Evolutionary conservation across 2,329 filamentous ascomycete species (phyloP).

Genomic region (Emericellopsis cladophorae): DNA sequence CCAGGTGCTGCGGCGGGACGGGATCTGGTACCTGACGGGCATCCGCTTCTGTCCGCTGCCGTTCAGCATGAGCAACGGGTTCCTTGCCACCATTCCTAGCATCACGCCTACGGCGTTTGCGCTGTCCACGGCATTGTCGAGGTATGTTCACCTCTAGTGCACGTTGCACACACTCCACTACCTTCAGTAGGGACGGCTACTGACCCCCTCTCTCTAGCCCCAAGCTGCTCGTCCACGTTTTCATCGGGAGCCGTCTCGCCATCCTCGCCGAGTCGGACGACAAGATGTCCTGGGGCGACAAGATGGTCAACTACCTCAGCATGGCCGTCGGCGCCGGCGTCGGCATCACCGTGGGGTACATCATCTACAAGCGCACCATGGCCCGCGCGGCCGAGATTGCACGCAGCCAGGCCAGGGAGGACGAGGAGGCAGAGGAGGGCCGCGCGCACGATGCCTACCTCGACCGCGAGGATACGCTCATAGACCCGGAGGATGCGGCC

Average conservation of each 20-base stretch:
- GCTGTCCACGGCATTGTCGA: conserved; percentile 68
- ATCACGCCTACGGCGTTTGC: conserved; percentile 67
- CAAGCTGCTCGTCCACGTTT: conserved; percentile 84
- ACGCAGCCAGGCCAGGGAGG: conserved; percentile 17
- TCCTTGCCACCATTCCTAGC: conserved; percentile 84
- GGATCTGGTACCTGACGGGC: conserved; percentile 77
- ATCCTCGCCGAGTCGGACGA: conserved; percentile 72
- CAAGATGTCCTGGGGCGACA: conserved; percentile 68
- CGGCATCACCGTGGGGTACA: conserved; percentile 63
- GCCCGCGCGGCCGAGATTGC: conserved; percentile 46
- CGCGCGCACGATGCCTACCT: conserved; percentile 18
- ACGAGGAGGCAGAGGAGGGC: conserved; percentile 20
- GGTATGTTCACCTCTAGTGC: conserved; percentile 19
- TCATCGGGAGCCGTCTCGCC: conserved; percentile 77
- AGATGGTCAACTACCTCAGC: conserved; percentile 70
- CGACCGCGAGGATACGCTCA: conserved; percentile 29
- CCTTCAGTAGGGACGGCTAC: not conserved
- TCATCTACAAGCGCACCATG: conserved; percentile 71
- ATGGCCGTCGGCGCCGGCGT: conserved; percentile 61
- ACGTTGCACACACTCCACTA: not conserved
- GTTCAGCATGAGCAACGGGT: conserved; percentile 87
- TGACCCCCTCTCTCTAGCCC: conserved; percentile 34
- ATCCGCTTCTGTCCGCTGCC: conserved; percentile 87
- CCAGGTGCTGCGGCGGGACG: conserved; percentile 81
- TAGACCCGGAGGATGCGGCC: conserved; percentile 36